Base-by-base conservation (phyloP, 805 yeast genomes). In the Suhomyces sp. region DNA sequence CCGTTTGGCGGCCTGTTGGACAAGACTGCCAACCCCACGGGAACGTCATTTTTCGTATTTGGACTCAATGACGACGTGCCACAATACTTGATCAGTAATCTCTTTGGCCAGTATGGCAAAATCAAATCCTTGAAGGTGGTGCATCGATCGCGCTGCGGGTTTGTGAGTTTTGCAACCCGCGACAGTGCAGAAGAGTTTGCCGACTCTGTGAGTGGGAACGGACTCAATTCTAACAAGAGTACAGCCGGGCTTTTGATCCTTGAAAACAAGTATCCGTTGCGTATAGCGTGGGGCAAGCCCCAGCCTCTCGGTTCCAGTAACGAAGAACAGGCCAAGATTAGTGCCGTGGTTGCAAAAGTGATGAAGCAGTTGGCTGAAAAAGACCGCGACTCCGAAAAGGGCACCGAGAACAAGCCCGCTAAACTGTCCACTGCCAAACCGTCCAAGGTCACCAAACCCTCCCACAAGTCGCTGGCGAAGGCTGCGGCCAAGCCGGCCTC, bases 51-150 rank as follows among this genome's bases (percentile, higher is more conserved):
- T 50, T 90, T 91, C 64, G 63, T 91, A 17, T 88, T 85, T 68
- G 97, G 97, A 1, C 73, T 90, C 17, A 85, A 80, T 54, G 81
- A 82, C 4, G 83, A 83, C 13, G 63, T 86, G 6, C 86, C 96
- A 0, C 90, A 86, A 59, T 85, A 84, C 66, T 70, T 71, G 49
- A 71, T 90, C 13, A 64, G 81, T 15, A 82, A 82, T 6, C 74
- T 66, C 55, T 83, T 86, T 51, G 72, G 72, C 36, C 63, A 51
- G 23, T 68, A 61, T 52, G 87, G 87, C 1, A 63, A 71, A 35
- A 58, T 87, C 10, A 77, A 79, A 50, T 67, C 81, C 17, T 62
- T 84, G 29, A 73, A 76, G 9, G 66, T 85, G 22, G 76, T 81
- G 38, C 89, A 85, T 56, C 69, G 73, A 23, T 86, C 91, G 1